These are phyloP conservation scores for Hypocreales sp. DNA, from an alignment of 2,329 filamentous ascomycete genomes.

Conservation along the genomic window DNA sequence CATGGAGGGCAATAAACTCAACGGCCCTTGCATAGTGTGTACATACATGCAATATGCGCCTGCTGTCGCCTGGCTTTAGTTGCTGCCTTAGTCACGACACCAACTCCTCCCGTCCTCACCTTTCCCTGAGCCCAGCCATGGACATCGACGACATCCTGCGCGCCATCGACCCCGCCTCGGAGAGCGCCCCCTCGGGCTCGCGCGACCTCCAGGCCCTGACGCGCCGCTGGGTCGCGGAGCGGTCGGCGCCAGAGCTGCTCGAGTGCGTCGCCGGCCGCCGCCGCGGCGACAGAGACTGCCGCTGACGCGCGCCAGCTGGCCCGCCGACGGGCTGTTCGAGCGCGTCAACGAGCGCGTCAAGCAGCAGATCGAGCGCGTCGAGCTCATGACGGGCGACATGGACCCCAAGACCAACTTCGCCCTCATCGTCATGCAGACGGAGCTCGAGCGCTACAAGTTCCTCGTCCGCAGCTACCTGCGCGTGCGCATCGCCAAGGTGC, in stretches of 20 bases:
- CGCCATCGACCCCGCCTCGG: slow-evolving; percentile 48
- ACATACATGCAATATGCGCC: too few species aligned
- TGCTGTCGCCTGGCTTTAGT: too few species aligned
- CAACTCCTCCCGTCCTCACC: too few species aligned
- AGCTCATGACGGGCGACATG: slow-evolving; percentile 68
- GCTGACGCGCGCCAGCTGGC: slow-evolving; percentile 33
- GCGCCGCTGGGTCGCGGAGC: slow-evolving; percentile 84
- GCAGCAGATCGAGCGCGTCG: slow-evolving; percentile 53
- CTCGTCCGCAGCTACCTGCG: slow-evolving; percentile 71
- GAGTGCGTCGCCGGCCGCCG: slow-evolving; percentile 33
- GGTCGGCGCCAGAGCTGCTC: slow-evolving; percentile 78
- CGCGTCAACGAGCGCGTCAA: slow-evolving; percentile 61
- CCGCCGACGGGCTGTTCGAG: slow-evolving; percentile 60
- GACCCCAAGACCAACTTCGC: slow-evolving; percentile 85
- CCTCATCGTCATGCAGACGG: slow-evolving; percentile 90
- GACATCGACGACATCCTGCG: slow-evolving; percentile 70
- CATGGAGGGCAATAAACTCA: too few species aligned
- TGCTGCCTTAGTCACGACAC: too few species aligned
- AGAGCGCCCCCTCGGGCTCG: slow-evolving; percentile 39
- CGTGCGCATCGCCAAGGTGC: slow-evolving; percentile 72
- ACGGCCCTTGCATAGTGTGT: too few species aligned
- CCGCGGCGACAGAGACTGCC: too few species aligned
- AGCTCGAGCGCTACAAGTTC: slow-evolving; percentile 88
- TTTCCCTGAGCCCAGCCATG: too few species aligned
- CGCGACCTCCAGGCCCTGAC: slow-evolving; percentile 80